A percentile compares a stretch with the other conserved stretches of the same genome.
phyloP scores from a whole-genome alignment of 176 grass and related monocot genomes.

The Areca catechu region DNA sequence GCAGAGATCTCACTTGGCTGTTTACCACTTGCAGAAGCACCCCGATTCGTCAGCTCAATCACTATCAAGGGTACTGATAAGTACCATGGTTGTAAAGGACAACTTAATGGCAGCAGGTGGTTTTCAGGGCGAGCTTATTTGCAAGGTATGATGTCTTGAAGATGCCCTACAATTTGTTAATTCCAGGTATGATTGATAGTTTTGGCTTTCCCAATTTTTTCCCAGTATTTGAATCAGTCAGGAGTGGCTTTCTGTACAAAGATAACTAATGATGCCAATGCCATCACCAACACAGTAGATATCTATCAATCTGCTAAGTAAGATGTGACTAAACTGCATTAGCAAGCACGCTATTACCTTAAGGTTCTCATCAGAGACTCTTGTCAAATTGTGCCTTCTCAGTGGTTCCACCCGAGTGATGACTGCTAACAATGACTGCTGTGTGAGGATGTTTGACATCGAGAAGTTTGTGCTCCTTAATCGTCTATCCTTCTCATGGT shows the following conservation, averaged over 20 bases:
- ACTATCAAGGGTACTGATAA: conserved; percentile 79
- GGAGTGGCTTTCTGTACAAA: conserved; percentile 63
- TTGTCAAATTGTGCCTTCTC: background rate
- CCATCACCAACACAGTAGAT: conserved; percentile 73
- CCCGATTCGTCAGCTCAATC: conserved; percentile 36
- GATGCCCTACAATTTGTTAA: too few species aligned
- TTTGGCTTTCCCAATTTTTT: background rate
- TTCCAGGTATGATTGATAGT: too few species aligned
- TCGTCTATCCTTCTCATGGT: conserved; percentile 36
- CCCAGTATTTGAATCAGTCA: conserved; percentile 56
- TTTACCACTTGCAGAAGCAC: conserved; percentile 29
- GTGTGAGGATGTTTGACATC: conserved; percentile 35
- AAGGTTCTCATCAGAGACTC: too few species aligned
- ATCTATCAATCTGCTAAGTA: conserved; percentile 51
- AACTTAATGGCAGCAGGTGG: conserved; percentile 79
- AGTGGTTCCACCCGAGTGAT: conserved; percentile 48
- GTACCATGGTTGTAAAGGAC: conserved; percentile 66
- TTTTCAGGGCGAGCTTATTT: conserved; percentile 92
- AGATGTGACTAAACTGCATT: background rate
- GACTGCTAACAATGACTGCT: conserved; percentile 45
- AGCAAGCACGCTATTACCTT: too few species aligned
- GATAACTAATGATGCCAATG: conserved; percentile 42
- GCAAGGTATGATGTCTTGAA: conserved; percentile 42
- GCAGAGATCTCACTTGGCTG: background rate
- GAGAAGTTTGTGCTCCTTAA: conserved; percentile 32